Evolutionary conservation across 148 eudicot species (phyloP), one percentile per base, ranked within the genome.

Genomic region (Beta vulgaris): DNA sequence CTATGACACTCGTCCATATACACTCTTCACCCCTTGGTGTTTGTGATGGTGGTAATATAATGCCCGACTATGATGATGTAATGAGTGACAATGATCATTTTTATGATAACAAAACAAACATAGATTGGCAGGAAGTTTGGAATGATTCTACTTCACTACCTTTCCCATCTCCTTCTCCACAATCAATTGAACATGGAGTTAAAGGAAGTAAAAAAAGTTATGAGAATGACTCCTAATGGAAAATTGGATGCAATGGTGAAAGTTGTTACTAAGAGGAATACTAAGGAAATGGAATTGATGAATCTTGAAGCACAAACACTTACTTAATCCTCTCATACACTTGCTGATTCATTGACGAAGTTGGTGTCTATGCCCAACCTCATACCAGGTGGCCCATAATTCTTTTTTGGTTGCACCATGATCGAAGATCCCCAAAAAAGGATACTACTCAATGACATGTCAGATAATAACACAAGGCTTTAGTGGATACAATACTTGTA

Each of bases 351-450:
- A 21, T 25, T 55, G 11, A 1, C 61, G 26, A 57, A 57, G 14
- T 57, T 57, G 3, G 29, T 25, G 13, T 57, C 61, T 32, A 23
- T 57, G 32, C 32, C 61, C 15, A 32, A 28, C 14, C 32, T 57
- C 1, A 57, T 28, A 23, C 61, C 61, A 57, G 11, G 61, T 15
- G 26, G 13, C 32, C 61, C 32, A 13, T 31, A 57, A 57, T 57
- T 57, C 15, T 9, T 6, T 6, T 57, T 25, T 21, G 61, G 31
- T 25, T 57, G 61, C 31, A 57, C 61, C 0, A 57, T 57, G 61
- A 57, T 26, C n/a, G 60, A 55, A 25, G 60, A 55, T 55, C 60
- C 60, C 11, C 61, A 57, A 57, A 57, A 57, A 32, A 57, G 61
- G 32, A 57, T 28, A 57, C 61, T n/a, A n/a, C n/a, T n/a, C n/a